phyloP scores from a whole-genome alignment of 169 alveolate genomes.

The Perkinsus olseni region DNA sequence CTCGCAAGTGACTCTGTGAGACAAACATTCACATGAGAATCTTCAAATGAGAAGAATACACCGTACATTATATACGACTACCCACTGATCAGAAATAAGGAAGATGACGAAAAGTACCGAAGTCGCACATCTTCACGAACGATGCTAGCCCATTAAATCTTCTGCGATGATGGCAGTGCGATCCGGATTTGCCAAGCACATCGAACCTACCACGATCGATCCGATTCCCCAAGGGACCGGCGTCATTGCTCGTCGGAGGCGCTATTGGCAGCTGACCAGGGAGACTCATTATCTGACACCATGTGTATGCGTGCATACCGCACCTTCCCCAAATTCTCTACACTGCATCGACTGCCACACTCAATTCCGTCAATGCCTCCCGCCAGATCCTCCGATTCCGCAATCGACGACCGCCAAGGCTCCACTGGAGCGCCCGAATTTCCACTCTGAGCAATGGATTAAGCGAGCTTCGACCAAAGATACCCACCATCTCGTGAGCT shows the following conservation, averaged over 20 bases:
- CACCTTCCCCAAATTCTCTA: neutral
- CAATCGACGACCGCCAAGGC: neutral
- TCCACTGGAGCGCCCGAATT: neutral
- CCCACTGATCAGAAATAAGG: neutral
- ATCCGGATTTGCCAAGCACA: too few species aligned
- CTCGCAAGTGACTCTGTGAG: neutral
- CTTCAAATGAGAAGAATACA: neutral
- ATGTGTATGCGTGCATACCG: neutral
- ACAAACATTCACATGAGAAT: neutral
- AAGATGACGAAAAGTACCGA: neutral
- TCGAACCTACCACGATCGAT: neutral
- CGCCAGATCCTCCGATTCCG: neutral
- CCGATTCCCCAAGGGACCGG: neutral
- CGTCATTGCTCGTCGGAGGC: neutral
- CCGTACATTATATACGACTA: too few species aligned
- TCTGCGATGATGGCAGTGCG: too few species aligned
- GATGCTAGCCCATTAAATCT: too few species aligned
- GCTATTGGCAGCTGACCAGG: neutral
- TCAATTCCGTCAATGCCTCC: neutral
- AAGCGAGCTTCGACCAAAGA: neutral
- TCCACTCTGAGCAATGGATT: too few species aligned
- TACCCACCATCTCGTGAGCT: neutral
- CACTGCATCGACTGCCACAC: neutral
- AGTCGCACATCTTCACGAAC: too few species aligned
- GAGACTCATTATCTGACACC: neutral